Evolutionary conservation across 2,329 filamentous ascomycete genomes (phyloP), one percentile per base, ranked within the genome.

Genomic region (Ophiostoma perfectum): DNA sequence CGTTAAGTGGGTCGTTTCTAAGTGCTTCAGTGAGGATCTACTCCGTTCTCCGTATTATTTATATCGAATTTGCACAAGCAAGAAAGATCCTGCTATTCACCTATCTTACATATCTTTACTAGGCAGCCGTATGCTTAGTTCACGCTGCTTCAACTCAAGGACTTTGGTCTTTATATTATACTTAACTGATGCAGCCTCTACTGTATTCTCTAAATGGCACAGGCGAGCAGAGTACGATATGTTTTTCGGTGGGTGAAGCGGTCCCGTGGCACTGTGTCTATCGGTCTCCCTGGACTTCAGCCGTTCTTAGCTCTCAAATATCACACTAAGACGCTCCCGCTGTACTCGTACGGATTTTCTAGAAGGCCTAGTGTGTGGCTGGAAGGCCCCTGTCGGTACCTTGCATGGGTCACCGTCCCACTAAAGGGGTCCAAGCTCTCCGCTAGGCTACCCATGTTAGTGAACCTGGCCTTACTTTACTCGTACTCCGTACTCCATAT

Each of bases 351-450:
- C 16, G 18, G n/a, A 27, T 55, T 9, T 55, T 55, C n/a, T n/a
- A 7, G 27, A 9, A 60, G 27, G 36, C 58, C 36, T 62, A 60
- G 55, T 39, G 55, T 14, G 38, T 62, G 58, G 58, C 58, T 62
- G 58, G 58, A 62, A 62, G 3, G 14, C 38, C 38, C 58, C 58
- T 60, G 55, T 5, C n/a, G 55, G 55, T 60, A 38, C 55, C 38
- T 62, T 39, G 38, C 58, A 62, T 39, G 36, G 38, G 7, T 62
- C 1, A 0, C 1, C 16, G 38, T 16, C n/a, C 58, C 58, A 62
- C 14, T 62, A 1, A n/a, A 42, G 6, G 58, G 58, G 58, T 41
- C 58, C 58, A 42, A 62, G 58, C 36, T 62, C 14, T 8, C 58
- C 58, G 36, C 58, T 58, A 36, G 52, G 27, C 27, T 38, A 18